A percentile compares a stretch with the other conserved stretches of the same genome.
Evolutionary conservation across 2,329 filamentous ascomycete genomes (phyloP).

Genomic region (Penicillium sclerotiorum): DNA sequence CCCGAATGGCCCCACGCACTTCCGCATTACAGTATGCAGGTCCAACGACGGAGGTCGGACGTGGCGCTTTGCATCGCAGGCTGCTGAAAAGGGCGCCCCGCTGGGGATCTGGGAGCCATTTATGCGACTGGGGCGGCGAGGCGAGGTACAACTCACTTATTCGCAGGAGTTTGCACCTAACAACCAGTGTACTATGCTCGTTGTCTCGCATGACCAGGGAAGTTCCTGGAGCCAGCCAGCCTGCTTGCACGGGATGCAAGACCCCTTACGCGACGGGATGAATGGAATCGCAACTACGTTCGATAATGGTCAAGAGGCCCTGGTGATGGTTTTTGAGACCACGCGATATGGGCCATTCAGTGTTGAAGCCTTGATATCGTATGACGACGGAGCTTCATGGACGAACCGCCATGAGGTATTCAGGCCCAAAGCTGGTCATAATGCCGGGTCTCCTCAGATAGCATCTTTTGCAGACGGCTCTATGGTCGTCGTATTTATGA

Average conservation of each 20-base stretch:
- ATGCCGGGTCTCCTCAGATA: constrained; percentile 52
- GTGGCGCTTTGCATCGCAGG: constrained; percentile 51
- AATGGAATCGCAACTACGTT: constrained; percentile 44
- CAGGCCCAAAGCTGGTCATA: constrained; percentile 40
- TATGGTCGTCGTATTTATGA: constrained; percentile 52
- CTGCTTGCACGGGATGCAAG: constrained; percentile 45
- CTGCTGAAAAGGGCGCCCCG: constrained; percentile 42
- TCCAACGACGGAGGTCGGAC: constrained; percentile 47
- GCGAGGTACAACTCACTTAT: constrained; percentile 50
- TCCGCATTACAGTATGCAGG: constrained; percentile 55
- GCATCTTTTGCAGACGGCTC: constrained; percentile 44
- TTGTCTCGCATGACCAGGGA: constrained; percentile 48
- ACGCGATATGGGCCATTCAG: constrained; percentile 46
- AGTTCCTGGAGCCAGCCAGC: constrained; percentile 47
- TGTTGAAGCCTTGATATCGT: constrained; percentile 50
- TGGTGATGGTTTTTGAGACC: constrained; percentile 53
- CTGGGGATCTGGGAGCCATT: constrained; percentile 56
- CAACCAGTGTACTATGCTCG: constrained; percentile 55
- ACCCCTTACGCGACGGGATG: constrained; percentile 44
- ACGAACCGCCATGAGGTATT: constrained; percentile 46
- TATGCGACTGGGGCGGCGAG: constrained; percentile 43
- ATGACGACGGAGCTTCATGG: constrained; percentile 49
- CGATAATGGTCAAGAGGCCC: constrained; percentile 38
- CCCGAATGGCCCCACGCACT: constrained; percentile 42
- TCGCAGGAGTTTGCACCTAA: constrained; percentile 50